Evolutionary conservation across 805 yeast genomes (phyloP), one percentile per base, ranked within the genome.

Genomic region (Teunomyces funiuensis): DNA sequence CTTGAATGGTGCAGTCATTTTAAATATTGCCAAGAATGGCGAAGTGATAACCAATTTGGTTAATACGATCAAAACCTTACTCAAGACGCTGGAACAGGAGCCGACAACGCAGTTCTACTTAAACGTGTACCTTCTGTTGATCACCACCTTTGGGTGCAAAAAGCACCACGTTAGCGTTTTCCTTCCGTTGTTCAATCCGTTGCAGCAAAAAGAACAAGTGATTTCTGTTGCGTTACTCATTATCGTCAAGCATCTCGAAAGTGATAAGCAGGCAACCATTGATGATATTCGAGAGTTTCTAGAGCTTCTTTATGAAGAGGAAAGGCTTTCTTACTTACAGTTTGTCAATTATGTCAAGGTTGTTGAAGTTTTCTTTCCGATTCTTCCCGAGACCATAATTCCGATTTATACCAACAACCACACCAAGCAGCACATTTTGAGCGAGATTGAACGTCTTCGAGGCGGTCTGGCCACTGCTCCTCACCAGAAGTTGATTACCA

Each of bases 301-400:
- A 19, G 66, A 60, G 27, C 43, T 49, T 5, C 34, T 52, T 5
- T 36, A 39, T 5, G 49, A 47, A 3, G 58, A 53, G 13, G 44
- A 15, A 50, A 22, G 16, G 18, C 33, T 1, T 23, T 39, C 42
- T 14, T 27, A n/a, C 2, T 13, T 26, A 6, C 42, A 49, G 26
- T 61, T 60, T 36, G 37, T 56, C 17, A 57, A 55, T 36, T 52
- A 55, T 13, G 44, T 55, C 9, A 53, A 45, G 26, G 29, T 53
- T 5, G 40, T 64, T 15, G 61, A 57, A 14, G 7, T 40, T 7
- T 45, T 64, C 7, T 65, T 61, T 40, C 66, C 71, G 1, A 28
- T 65, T 2, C 39, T 55, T 1, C 67, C 71, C 1, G 50, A 49
- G 8, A 28, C 56, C 0, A 43, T 57, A 13, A 41, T 51, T 6